Conservation (phyloP, 2,329 filamentous ascomycete species). For the Nothomitra cinnamomea region DNA sequence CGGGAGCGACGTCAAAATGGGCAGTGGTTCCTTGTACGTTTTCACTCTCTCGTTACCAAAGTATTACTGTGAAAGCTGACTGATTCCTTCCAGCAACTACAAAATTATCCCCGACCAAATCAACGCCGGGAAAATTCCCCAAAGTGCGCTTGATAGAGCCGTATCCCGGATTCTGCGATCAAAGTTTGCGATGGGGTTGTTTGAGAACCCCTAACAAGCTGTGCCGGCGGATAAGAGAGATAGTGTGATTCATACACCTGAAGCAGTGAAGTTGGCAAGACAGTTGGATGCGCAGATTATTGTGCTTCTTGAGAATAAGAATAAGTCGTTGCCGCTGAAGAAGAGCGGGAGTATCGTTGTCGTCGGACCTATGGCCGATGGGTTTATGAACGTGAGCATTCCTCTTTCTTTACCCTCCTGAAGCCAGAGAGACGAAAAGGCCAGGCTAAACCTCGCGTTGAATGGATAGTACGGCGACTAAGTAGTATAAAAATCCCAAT, state of each 20-base stretch:
- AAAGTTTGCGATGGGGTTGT: slow-evolving; percentile 54
- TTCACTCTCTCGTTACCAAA: too few species aligned
- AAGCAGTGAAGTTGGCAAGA: slow-evolving; percentile 39
- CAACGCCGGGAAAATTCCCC: slow-evolving; percentile 40
- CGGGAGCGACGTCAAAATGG: slow-evolving; percentile 62
- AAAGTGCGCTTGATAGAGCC: slow-evolving; percentile 44
- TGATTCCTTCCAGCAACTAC: slow-evolving; percentile 33
- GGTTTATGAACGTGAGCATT: slow-evolving; percentile 46
- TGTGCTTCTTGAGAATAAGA: slow-evolving; percentile 41
- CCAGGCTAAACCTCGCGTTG: slow-evolving; percentile 12
- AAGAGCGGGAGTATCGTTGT: slow-evolving; percentile 54
- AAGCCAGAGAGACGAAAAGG: too few species aligned
- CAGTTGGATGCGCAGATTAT: slow-evolving; percentile 48
- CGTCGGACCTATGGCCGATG: slow-evolving; percentile 59
- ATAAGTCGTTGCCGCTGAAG: slow-evolving; percentile 34
- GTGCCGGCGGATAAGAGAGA: slow-evolving; percentile 37
- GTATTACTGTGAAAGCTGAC: too few species aligned
- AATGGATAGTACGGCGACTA: slow-evolving; percentile 50
- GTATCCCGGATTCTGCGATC: slow-evolving; percentile 46
- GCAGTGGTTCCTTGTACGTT: slow-evolving; percentile 45
- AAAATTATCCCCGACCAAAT: slow-evolving; percentile 49
- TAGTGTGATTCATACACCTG: slow-evolving; percentile 43
- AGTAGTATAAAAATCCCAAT: slow-evolving; percentile 46
- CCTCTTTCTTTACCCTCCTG: slow-evolving; percentile 14
- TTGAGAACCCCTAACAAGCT: slow-evolving; percentile 50